Evolutionary conservation across 1,284 basidiomycete species (phyloP).

Genomic region (Fomitopsis pinicola): DNA sequence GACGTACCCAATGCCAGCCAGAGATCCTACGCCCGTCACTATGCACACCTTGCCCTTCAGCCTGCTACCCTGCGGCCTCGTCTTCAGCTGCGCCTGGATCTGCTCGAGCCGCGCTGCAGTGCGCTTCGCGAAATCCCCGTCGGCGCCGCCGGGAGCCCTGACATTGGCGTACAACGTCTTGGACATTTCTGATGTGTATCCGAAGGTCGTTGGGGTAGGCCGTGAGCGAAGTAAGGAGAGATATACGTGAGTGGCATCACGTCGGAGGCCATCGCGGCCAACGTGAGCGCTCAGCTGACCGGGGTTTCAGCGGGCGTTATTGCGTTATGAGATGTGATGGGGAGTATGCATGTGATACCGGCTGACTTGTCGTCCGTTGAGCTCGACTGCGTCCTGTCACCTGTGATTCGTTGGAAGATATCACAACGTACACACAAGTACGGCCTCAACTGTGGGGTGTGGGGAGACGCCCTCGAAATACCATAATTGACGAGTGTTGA

Average conservation of each 20-base stretch:
- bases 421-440: too few species aligned
- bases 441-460: too few species aligned
- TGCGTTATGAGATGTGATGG: too few species aligned
- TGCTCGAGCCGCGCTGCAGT: constrained; percentile 62
- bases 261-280: background rate
- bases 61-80: constrained; percentile 49
- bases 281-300: constrained; percentile 1
- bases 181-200: background rate
- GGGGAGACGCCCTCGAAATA: too few species aligned
- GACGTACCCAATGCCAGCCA: constrained; percentile 80
- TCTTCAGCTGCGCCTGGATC: constrained; percentile 68
- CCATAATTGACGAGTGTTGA: too few species aligned
- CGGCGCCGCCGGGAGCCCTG: background rate
- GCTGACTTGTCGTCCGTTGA: too few species aligned
- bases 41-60: constrained; percentile 85
- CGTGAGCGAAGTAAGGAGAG: too few species aligned
- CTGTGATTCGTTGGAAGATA: too few species aligned
- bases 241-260: background rate
- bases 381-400: too few species aligned
- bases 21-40: constrained; percentile 82
- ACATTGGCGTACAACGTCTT: background rate
- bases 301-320: background rate
- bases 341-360: too few species aligned
- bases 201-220: background rate
- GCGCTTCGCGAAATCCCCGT: constrained; percentile 47